A percentile compares a stretch with the other conserved stretches of the same genome.
Evolutionary conservation across 2,329 filamentous ascomycete genomes (phyloP).

Genomic region (Helminthosporium solani): DNA sequence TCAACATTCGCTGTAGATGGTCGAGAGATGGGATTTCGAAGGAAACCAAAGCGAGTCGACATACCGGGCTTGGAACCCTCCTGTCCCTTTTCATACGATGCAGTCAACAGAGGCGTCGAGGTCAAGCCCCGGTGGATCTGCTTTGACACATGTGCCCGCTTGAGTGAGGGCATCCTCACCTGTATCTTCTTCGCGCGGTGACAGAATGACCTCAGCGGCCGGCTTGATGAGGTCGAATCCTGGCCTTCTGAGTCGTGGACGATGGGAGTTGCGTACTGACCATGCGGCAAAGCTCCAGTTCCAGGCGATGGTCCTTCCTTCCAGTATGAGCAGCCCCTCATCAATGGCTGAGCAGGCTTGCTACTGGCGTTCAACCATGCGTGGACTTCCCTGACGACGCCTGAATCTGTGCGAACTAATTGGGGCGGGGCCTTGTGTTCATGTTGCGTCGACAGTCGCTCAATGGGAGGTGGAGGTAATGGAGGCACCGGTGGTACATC

Average conservation of each 20-base stretch:
- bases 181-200: slow-evolving; percentile 31
- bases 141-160: slow-evolving; percentile 17
- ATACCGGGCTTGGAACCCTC: slow-evolving; percentile 7
- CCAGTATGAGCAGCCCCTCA: slow-evolving; percentile 40
- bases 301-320: slow-evolving; percentile 16
- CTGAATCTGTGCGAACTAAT: slow-evolving; percentile 27
- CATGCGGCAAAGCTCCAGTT: slow-evolving; percentile 8
- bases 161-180: slow-evolving; percentile 31
- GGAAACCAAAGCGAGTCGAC: slow-evolving; percentile 13
- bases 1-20: slow-evolving; percentile 10
- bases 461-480: slow-evolving; percentile 9
- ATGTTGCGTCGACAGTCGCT: slow-evolving; percentile 10
- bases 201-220: slow-evolving; percentile 26
- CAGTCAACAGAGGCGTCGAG: slow-evolving; percentile 26
- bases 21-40: slow-evolving; percentile 5
- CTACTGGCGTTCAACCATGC: slow-evolving; percentile 37
- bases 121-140: slow-evolving; percentile 23
- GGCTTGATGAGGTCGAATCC: slow-evolving; percentile 19
- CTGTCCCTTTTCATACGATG: slow-evolving; percentile 15
- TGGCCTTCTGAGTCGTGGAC: slow-evolving; percentile 9
- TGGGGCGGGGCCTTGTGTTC: slow-evolving; percentile 19
- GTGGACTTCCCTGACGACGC: slow-evolving; percentile 28
- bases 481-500: slow-evolving; percentile 4
- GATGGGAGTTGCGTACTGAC: slow-evolving; percentile 34
- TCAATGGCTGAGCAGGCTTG: slow-evolving; percentile 29